These are phyloP conservation scores for Quercus lobata DNA, from an alignment of 331 rosid genomes.

Conservation along the genomic window DNA sequence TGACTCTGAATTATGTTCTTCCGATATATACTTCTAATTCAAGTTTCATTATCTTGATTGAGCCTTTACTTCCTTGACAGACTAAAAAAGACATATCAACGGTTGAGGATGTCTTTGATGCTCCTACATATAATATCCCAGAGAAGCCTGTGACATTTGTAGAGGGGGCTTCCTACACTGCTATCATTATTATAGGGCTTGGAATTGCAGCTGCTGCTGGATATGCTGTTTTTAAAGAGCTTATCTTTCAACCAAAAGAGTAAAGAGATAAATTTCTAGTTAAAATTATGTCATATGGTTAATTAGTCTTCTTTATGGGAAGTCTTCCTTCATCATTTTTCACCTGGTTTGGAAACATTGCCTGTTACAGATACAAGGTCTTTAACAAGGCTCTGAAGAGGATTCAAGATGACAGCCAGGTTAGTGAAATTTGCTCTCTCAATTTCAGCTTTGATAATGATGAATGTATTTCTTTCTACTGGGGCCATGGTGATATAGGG, in stretches of 20 bases:
- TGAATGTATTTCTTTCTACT: background rate
- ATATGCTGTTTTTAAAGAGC: conserved; percentile 93
- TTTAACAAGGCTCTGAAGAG: conserved; percentile 82
- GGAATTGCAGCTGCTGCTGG: conserved; percentile 92
- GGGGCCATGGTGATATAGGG: conserved; percentile 9
- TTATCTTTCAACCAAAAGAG: conserved; percentile 94
- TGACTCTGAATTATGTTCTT: conserved; percentile 1
- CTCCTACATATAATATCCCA: conserved; percentile 91
- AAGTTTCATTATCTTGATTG: conserved; percentile 7
- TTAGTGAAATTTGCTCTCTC: conserved; percentile 15
- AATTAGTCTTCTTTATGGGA: background rate
- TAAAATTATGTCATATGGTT: conserved; percentile 3
- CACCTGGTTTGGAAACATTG: conserved; percentile 7
- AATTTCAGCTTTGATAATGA: background rate
- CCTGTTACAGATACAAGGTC: conserved; percentile 70
- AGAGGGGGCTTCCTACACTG: conserved; percentile 90
- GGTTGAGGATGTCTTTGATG: conserved; percentile 75
- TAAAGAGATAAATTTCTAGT: conserved; percentile 29
- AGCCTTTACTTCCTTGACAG: conserved; percentile 38
- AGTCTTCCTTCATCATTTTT: conserved; percentile 5
- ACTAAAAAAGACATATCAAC: conserved; percentile 75
- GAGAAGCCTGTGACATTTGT: conserved; percentile 92
- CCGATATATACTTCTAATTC: background rate
- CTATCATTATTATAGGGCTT: conserved; percentile 82
- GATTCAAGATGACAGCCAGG: conserved; percentile 91